These are phyloP conservation scores for Suhomyces taliae DNA, from an alignment of 1,139 yeast species.

Conservation along the genomic window DNA sequence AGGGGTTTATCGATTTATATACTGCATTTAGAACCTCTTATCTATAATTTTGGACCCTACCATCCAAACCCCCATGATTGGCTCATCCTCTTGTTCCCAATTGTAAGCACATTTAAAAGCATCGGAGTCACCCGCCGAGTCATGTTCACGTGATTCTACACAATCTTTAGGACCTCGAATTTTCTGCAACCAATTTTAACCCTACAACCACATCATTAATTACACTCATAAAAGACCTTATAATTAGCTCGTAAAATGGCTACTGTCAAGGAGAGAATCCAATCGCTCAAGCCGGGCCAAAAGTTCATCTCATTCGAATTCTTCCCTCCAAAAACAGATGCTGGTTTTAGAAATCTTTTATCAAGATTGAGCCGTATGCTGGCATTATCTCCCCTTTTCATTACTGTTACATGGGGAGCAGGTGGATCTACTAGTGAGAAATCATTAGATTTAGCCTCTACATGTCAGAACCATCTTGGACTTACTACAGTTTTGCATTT, in stretches of 20 bases:
- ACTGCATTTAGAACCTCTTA: no score
- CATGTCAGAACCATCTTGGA: conserved; percentile 73
- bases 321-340: conserved; percentile 94
- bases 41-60: no score
- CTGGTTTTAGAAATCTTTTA: conserved; percentile 78
- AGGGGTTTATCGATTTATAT: no score
- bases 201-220: not conserved
- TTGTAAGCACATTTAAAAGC: no score
- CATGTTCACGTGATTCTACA: conserved; percentile 9
- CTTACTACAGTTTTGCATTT: conserved; percentile 89
- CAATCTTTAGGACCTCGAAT: conserved; percentile 1
- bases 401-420: conserved; percentile 98
- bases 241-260: conserved; percentile 15
- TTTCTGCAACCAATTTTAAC: not conserved
- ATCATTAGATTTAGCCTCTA: conserved; percentile 77
- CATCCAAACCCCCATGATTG: no score
- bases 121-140: conserved; percentile 3
- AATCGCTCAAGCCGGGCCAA: conserved; percentile 48
- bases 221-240: not conserved
- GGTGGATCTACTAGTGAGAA: conserved; percentile 93
- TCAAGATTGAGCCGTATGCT: conserved; percentile 90
- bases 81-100: no score
- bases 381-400: conserved; percentile 81
- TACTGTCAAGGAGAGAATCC: conserved; percentile 58
- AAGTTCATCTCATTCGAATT: conserved; percentile 86